Evolutionary conservation across 2,329 filamentous ascomycete genomes (phyloP), one percentile per base, ranked within the genome.

Genomic region (Microsporum ferrugineum): DNA sequence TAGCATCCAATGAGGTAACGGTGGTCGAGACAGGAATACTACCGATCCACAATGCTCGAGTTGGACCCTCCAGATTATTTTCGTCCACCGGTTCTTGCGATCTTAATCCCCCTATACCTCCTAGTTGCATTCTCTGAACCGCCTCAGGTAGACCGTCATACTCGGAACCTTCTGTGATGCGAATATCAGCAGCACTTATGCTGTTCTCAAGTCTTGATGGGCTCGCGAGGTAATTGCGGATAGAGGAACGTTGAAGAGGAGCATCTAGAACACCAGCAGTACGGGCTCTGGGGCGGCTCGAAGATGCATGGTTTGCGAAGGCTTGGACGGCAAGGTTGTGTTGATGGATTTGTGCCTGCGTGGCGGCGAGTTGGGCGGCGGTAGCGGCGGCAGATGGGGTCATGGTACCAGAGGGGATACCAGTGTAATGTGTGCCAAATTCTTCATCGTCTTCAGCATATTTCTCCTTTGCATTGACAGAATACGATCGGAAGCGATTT

Each of bases 11-110:
- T 0, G 94, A 97, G 0, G 92, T 95, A 8, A 94, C 91, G 0
- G 94, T 99, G 1, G 94, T 99, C 1, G 94, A 97, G 3, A 92
- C 91, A 10, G 94, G 94, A 62, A 99, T 96, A 74, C 92, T 96
- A 60, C 94, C 94, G 58, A 99, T 88, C 94, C 94, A 99, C 60
- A 99, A 79, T 38, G 94, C 91, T 69, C 91, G 88, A 10, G 94
- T 97, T 23, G 92, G 92, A 0, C 89, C 89, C 71, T 96, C 91
- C 45, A 95, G 80, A 41, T 84, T 88, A 65, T 85, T 84, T 65
- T 96, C 90, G 62, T 95, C 89, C 7, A 83, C 81, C 55, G 83
- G 81, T 63, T 95, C 82, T 39, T 87, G 80, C 63, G 83, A 79
- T 71, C 88, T 80, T 73, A 86, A 82, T 71, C 83, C 80, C 70